These are phyloP conservation scores for Talaromyces liani DNA, from an alignment of 495 filamentous ascomycete species.

Conservation along the genomic window DNA sequence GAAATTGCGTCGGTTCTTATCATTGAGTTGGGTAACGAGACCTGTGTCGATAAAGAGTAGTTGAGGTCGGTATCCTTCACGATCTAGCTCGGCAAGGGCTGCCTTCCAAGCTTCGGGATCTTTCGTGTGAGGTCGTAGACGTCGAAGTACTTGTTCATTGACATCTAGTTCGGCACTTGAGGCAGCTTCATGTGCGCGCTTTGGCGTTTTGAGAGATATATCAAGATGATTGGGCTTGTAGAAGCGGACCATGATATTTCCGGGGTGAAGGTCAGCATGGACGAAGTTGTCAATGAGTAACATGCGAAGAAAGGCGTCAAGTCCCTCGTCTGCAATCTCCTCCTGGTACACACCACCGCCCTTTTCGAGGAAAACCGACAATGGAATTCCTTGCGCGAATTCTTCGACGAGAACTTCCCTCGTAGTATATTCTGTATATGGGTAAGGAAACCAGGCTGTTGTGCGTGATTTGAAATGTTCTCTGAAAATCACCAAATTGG, in stretches of 20 bases:
- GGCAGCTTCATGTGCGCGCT: slow-evolving; percentile 45
- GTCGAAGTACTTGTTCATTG: slow-evolving; percentile 75
- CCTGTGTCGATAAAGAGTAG: slow-evolving; percentile 97
- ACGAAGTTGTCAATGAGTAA: slow-evolving; percentile 96
- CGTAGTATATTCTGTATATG: slow-evolving; percentile 85
- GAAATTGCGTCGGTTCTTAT: slow-evolving; percentile 81
- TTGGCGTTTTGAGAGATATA: slow-evolving; percentile 48
- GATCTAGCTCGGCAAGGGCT: slow-evolving; percentile 70
- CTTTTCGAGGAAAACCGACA: slow-evolving; percentile 81
- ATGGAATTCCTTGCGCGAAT: slow-evolving; percentile 87
- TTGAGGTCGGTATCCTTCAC: slow-evolving; percentile 87
- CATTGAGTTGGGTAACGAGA: slow-evolving; percentile 89
- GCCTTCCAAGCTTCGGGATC: slow-evolving; percentile 60
- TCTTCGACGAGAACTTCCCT: slow-evolving; percentile 92
- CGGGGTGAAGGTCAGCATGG: slow-evolving; percentile 96
- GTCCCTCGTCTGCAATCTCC: slow-evolving; percentile 90
- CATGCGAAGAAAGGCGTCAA: slow-evolving; percentile 98
- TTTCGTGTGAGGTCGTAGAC: slow-evolving; percentile 64
- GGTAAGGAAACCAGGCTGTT: slow-evolving; percentile 94
- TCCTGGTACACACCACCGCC: slow-evolving; percentile 89
- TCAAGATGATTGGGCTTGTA: slow-evolving; percentile 72
- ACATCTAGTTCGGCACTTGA: slow-evolving; percentile 56
- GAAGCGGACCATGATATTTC: slow-evolving; percentile 99
- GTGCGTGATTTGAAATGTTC: slow-evolving; percentile 82
- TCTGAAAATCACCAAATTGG: slow-evolving; percentile 84